A percentile compares a stretch with the other conserved stretches of the same genome.
These are phyloP conservation scores for Aphanomyces euteiches DNA, from an alignment of 352 stramenopile species.

Conservation along the genomic window DNA sequence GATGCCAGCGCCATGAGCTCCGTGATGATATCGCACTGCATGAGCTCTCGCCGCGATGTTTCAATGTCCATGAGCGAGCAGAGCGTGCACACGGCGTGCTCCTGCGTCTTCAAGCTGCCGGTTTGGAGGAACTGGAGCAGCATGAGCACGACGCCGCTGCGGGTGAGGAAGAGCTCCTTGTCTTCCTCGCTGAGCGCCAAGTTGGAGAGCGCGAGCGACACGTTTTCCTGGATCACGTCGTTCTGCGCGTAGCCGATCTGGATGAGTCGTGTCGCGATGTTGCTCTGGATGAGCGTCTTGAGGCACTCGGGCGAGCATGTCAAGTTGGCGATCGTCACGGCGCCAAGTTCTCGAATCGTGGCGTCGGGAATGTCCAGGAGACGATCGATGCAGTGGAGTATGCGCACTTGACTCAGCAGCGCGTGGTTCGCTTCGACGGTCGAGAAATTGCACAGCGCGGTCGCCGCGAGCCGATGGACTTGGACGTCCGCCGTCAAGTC, in stretches of 20 bases:
- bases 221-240: slow-evolving; percentile 56
- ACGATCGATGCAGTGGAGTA: slow-evolving; percentile 70
- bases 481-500: slow-evolving; percentile 40
- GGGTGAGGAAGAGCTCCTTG: slow-evolving; percentile 54
- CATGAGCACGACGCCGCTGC: slow-evolving; percentile 53
- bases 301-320: slow-evolving; percentile 58
- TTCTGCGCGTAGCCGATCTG: slow-evolving; percentile 51
- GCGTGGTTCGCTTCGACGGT: slow-evolving; percentile 64
- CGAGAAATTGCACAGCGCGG: slow-evolving; percentile 76
- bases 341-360: slow-evolving; percentile 59
- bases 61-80: slow-evolving; percentile 76
- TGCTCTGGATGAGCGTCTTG: slow-evolving; percentile 44
- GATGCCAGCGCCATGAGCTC: slow-evolving; percentile 47
- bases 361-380: slow-evolving; percentile 70
- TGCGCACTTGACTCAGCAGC: slow-evolving; percentile 51
- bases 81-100: slow-evolving; percentile 73
- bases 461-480: slow-evolving; percentile 62
- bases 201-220: slow-evolving; percentile 64
- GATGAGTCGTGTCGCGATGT: slow-evolving; percentile 53
- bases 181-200: slow-evolving; percentile 65
- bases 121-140: slow-evolving; percentile 53
- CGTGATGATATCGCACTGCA: slow-evolving; percentile 66
- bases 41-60: slow-evolving; percentile 72
- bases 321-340: slow-evolving; percentile 74
- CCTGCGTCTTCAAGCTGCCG: slow-evolving; percentile 48